Evolutionary conservation across 2,329 filamentous ascomycete species (phyloP).

Genomic region (Paraconiothyrium brasiliense): DNA sequence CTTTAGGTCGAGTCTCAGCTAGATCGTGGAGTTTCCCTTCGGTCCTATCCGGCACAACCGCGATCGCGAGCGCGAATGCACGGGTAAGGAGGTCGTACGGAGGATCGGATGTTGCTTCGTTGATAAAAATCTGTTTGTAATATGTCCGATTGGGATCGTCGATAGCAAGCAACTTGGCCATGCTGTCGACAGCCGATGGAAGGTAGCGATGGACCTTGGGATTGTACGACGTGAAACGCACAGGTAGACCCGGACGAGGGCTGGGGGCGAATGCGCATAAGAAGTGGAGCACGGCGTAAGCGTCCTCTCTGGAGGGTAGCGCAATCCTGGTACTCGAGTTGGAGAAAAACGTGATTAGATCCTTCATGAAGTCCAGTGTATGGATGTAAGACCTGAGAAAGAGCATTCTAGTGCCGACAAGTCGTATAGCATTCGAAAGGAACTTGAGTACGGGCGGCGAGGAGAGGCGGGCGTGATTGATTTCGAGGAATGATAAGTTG

Average conservation of each 20-base stretch:
- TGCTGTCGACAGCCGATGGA: slow-evolving; percentile 85
- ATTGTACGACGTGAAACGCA: slow-evolving; percentile 84
- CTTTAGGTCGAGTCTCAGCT: slow-evolving; percentile 56
- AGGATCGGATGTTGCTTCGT: slow-evolving; percentile 70
- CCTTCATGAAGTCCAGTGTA: slow-evolving; percentile 97
- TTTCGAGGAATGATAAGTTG: slow-evolving; percentile 86
- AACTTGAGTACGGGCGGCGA: slow-evolving; percentile 83
- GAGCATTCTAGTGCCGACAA: slow-evolving; percentile 88
- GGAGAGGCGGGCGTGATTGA: slow-evolving; percentile 79
- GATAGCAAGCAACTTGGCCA: slow-evolving; percentile 89
- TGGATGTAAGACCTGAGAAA: slow-evolving; percentile 83
- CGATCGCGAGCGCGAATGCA: slow-evolving; percentile 86
- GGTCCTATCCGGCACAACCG: slow-evolving; percentile 79
- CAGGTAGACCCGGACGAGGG: slow-evolving; percentile 68
- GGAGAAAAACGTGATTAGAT: slow-evolving; percentile 86
- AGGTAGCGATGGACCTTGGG: slow-evolving; percentile 86
- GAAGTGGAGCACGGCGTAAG: slow-evolving; percentile 85
- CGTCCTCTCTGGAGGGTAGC: slow-evolving; percentile 86
- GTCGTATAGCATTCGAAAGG: slow-evolving; percentile 81
- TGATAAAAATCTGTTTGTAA: slow-evolving; percentile 82
- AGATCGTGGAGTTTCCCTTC: slow-evolving; percentile 55
- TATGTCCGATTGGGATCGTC: slow-evolving; percentile 91
- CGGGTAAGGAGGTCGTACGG: slow-evolving; percentile 85
- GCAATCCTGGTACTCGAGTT: slow-evolving; percentile 85
- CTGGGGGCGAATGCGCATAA: slow-evolving; percentile 88